Evolutionary conservation across 305 asterid species (phyloP), one percentile per base, ranked within the genome.

Genomic region (Solanum hybrid): DNA sequence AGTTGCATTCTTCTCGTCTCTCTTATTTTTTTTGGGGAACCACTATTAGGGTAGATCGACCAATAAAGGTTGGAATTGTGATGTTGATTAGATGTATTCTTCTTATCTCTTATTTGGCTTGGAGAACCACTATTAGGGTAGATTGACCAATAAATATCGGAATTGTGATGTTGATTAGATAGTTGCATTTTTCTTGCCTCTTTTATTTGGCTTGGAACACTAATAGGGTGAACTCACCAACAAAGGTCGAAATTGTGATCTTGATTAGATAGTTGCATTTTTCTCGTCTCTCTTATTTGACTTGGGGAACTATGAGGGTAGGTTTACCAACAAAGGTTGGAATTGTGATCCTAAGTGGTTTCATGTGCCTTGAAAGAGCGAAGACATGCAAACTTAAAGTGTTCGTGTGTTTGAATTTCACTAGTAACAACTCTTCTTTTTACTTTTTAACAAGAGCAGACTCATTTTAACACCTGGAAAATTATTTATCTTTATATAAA

Each of bases 401-500:
- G n/a, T 6, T 2, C 2, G 24, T 13, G 6, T 42, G 20, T 42
- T 42, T 6, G 20, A 42, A 13, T 42, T 0, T 42, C 61, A 42
- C 0, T 5, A 42, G 20, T 42, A 2, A 0, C 6, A 13, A 0
- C 20, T 42, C 20, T 42, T 42, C 3, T 42, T 42, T 42, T 42
- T 42, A 42, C 61, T 42, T 42, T 42, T 13, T 42, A 42, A 42
- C 57, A 42, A 42, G 18, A 42, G 18, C 6, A 42, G 2, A 42
- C 61, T 42, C 20, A 13, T 42, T 42, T 42, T 0, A 42, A 18
- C 61, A 42, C 0, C 2, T 1, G 7, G 2, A 1, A 0, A 42
- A 42, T 46, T 46, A 46, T 46, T 46, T 46, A 46, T 46, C 22
- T 46, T 46, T 46, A 46, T 14, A 46, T 46, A 14, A 46, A 46